Evolutionary conservation across 352 stramenopile species (phyloP).

Genomic region (Phytophthora europaea): DNA sequence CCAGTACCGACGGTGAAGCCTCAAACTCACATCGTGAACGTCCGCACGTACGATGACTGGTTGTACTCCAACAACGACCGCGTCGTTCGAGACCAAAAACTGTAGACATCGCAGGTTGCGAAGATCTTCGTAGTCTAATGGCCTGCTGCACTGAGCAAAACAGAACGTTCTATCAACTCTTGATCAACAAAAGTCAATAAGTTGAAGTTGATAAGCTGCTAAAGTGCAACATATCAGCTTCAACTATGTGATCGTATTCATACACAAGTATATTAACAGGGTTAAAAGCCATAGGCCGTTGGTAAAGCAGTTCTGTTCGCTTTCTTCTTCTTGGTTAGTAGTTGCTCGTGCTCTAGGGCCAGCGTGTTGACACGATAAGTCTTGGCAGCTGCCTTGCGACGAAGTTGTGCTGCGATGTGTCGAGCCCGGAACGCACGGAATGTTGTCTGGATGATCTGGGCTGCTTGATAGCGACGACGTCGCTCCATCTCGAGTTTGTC

Average conservation of each 20-base stretch:
- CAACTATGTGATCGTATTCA: not conserved
- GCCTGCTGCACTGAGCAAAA: not conserved
- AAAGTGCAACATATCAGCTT: not conserved
- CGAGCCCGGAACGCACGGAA: constrained; percentile 55
- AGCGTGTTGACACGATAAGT: constrained; percentile 5
- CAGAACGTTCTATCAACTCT: too few species aligned
- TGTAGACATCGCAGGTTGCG: constrained; percentile 52
- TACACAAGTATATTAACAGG: too few species aligned
- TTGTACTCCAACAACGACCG: constrained; percentile 61
- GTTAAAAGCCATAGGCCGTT: constrained; percentile 63
- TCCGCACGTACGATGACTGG: constrained; percentile 67
- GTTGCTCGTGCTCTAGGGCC: constrained; percentile 30
- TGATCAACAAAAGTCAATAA: not conserved
- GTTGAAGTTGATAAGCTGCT: not conserved
- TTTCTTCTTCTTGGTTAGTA: constrained; percentile 27
- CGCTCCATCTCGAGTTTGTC: constrained; percentile 31
- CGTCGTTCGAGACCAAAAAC: constrained; percentile 59
- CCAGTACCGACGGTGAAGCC: constrained; percentile 60
- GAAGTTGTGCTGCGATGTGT: constrained; percentile 49
- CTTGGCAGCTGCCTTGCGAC: constrained; percentile 45
- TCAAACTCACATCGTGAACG: constrained; percentile 82
- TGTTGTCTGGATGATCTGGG: constrained; percentile 50
- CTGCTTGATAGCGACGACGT: constrained; percentile 41
- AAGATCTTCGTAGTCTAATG: not conserved
- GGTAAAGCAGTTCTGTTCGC: constrained; percentile 44